phyloP scores from a whole-genome alignment of 2,329 filamentous ascomycete species.

The Aspergillus sergii region DNA sequence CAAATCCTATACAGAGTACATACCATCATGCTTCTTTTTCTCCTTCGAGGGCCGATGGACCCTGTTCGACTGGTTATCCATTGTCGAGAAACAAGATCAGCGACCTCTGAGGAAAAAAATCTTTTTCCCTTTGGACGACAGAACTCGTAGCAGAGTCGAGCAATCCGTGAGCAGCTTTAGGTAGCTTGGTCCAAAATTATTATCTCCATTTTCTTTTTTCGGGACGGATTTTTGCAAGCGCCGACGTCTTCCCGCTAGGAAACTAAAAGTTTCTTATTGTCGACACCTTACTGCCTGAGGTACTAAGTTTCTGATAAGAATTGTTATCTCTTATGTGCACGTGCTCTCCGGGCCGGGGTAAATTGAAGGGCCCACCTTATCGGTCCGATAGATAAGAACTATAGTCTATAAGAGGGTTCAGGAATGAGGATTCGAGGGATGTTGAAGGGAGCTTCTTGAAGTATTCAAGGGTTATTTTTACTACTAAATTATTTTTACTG shows the following conservation, averaged over 20 bases:
- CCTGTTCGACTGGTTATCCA: slow-evolving; percentile 83
- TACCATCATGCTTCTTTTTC: slow-evolving; percentile 75
- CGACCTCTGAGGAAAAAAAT: slow-evolving; percentile 27
- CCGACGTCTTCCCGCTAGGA: slow-evolving; percentile 20
- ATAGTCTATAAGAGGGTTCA: not conserved
- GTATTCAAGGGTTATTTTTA: not conserved
- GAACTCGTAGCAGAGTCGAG: slow-evolving; percentile 16
- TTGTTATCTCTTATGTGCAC: not conserved
- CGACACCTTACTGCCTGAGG: slow-evolving; percentile 19
- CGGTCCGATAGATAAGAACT: not conserved
- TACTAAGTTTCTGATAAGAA: slow-evolving; percentile 1
- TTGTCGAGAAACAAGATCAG: slow-evolving; percentile 46
- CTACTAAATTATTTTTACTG: no score
- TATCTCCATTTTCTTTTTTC: slow-evolving; percentile 29
- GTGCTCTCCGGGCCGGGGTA: not conserved
- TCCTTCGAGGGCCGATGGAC: slow-evolving; percentile 85
- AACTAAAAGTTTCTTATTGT: slow-evolving; percentile 14
- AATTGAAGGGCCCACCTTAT: not conserved
- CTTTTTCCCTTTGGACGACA: slow-evolving; percentile 16
- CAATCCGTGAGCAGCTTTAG: slow-evolving; percentile 17
- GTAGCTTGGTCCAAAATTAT: slow-evolving; percentile 36
- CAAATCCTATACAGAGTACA: slow-evolving; percentile 29
- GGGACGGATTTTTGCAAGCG: slow-evolving; percentile 29
- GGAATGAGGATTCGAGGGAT: no score
- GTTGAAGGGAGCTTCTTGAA: not conserved